Conservation (phyloP, 1,284 basidiomycete species). For the Ustilago lituana region DNA sequence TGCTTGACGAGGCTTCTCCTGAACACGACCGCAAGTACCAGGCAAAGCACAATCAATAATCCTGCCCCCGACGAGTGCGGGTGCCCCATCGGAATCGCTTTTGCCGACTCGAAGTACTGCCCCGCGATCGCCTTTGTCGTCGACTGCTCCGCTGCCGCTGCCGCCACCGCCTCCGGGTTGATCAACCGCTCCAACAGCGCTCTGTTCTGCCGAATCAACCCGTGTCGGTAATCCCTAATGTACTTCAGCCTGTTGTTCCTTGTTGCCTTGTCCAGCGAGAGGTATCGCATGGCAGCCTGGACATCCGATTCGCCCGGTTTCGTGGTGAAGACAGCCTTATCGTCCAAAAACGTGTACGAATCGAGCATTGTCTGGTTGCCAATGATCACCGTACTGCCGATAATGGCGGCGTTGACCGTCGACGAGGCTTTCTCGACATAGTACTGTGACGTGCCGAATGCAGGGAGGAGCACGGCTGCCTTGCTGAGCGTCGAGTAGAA, state of each 20-base stretch:
- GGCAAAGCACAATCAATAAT: neutral
- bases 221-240: slow-evolving; percentile 4
- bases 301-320: slow-evolving; percentile 6
- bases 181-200: slow-evolving; percentile 2
- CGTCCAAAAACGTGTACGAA: slow-evolving; percentile 6
- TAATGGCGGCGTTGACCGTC: slow-evolving; percentile 15
- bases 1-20: slow-evolving; percentile 2
- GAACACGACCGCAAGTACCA: slow-evolving; percentile 4
- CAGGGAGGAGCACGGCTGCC: slow-evolving; percentile 1
- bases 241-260: slow-evolving; percentile 8
- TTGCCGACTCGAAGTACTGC: slow-evolving; percentile 2
- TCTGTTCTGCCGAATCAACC: slow-evolving; percentile 3
- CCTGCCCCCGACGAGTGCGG: slow-evolving; percentile 5
- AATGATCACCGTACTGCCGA: slow-evolving; percentile 8
- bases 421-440: slow-evolving; percentile 7
- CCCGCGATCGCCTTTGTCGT: neutral
- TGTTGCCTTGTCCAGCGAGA: slow-evolving; percentile 3
- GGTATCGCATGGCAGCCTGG: slow-evolving; percentile 13
- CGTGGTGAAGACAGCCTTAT: slow-evolving; percentile 4
- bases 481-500: slow-evolving; percentile 7
- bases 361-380: slow-evolving; percentile 12
- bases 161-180: slow-evolving; percentile 11
- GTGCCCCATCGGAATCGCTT: neutral
- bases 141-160: neutral
- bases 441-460: neutral